These are phyloP conservation scores for Coniochaeta prunicola DNA, from an alignment of 2,329 filamentous ascomycete species.

Conservation along the genomic window DNA sequence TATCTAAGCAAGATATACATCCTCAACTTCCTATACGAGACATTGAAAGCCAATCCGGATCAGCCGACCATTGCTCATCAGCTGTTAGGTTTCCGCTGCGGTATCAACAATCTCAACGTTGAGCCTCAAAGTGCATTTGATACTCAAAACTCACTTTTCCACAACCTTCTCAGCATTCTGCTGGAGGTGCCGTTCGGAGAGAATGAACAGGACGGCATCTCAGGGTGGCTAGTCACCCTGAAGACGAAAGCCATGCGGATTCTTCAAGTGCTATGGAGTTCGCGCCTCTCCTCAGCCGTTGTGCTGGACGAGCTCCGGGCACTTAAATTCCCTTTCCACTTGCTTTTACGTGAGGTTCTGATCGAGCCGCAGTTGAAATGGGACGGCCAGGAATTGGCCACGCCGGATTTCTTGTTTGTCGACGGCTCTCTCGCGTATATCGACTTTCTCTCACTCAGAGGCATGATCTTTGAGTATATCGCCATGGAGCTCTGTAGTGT, in stretches of 20 bases:
- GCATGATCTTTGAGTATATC: slow-evolving; percentile 76
- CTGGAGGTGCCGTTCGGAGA: slow-evolving; percentile 60
- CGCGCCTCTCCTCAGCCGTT: slow-evolving; percentile 66
- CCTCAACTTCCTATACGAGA: slow-evolving; percentile 77
- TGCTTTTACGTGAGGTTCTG: slow-evolving; percentile 65
- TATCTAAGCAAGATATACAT: slow-evolving; percentile 81
- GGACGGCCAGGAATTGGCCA: slow-evolving; percentile 58
- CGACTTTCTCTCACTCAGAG: slow-evolving; percentile 71
- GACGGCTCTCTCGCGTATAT: slow-evolving; percentile 62
- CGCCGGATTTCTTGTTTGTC: slow-evolving; percentile 61
- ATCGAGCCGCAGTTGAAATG: slow-evolving; percentile 64
- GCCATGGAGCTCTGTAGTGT: slow-evolving; percentile 77
- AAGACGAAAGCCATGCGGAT: slow-evolving; percentile 66
- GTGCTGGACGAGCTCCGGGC: slow-evolving; percentile 73
- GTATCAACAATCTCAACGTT: slow-evolving; percentile 61
- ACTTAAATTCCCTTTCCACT: slow-evolving; percentile 71
- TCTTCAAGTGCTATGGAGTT: slow-evolving; percentile 75
- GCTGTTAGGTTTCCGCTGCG: slow-evolving; percentile 79
- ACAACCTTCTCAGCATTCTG: slow-evolving; percentile 68
- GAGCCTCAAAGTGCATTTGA: slow-evolving; percentile 65
- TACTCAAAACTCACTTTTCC: slow-evolving; percentile 69
- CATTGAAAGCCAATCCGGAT: slow-evolving; percentile 65
- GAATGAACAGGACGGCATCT: slow-evolving; percentile 39
- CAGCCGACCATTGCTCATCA: slow-evolving; percentile 85
- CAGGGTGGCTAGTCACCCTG: slow-evolving; percentile 61